Evolutionary conservation across 768 basidiomycete species (phyloP), one percentile per base, ranked within the genome.

Genomic region (Mycena galericulata): DNA sequence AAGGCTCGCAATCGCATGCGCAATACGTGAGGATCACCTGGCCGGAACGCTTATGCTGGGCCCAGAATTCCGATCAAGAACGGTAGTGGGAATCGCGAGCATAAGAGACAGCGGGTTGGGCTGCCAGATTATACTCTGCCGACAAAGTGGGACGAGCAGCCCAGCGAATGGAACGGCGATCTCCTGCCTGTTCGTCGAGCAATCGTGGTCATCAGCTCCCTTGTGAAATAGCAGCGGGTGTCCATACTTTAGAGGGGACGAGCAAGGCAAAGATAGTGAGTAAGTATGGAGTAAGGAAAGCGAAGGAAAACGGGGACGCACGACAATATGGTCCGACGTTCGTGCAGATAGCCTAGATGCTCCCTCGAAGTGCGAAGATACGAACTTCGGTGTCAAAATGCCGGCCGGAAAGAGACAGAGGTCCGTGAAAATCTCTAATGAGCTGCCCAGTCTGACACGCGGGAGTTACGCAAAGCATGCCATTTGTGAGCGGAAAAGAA

Each of bases 31-130:
- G 62, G 51, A 53, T 54, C 36, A 62, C 36, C 29, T 41, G 38
- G 4, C 10, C 22, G n/a, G n/a, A n/a, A n/a, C 36, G 36, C 32
- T 43, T 47, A 27, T 24, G 34, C 36, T 18, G 36, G 17, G n/a
- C n/a, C n/a, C 40, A 24, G 12, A 65, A 65, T n/a, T 50, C 63
- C 63, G 55, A 65, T 65, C 63, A 65, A 34, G 46, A 50, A 47
- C 55, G 30, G 41, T 14, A 18, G 15, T 26, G 29, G 20, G 63
- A 65, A 46, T 36, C 62, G 51, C 62, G 62, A 63, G 62, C 63
- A 65, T 65, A 65, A 49, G 46, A 55, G 63, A 46, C 63, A 65
- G 63, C 63, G 63, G 63, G 46, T 30, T 65, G 46, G 14, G 12
- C 46, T 55, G 24, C 47, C 40, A 47, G 30, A 60, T 22, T 36